Evolutionary conservation across 2,329 filamentous ascomycete species (phyloP), one percentile per base, ranked within the genome.

Genomic region (Ophiostoma tasmaniense): DNA sequence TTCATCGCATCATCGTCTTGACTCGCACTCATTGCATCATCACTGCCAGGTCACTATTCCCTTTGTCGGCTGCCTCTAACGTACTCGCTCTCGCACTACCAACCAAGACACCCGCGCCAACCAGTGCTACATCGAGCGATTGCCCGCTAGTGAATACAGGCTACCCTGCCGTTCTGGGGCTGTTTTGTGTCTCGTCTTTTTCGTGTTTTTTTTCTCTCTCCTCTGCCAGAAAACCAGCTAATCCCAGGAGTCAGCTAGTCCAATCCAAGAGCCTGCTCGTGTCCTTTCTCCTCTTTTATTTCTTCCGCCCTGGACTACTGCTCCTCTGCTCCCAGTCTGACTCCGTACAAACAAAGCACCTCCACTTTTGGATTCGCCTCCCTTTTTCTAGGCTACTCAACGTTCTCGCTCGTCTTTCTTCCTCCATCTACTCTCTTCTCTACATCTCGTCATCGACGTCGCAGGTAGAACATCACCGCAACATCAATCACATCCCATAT

Each of bases 211-310:
- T 68, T 37, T 35, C 25, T 28, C 6, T 55, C 22, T 22, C 33
- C 28, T 10, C 52, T n/a, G n/a, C 13, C 25, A 2, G 22, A 13
- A 11, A 42, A 13, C 39, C 11, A 42, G 39, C 14, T 20, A 20
- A 14, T 14, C 50, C 11, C 33, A 33, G 33, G 33, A 39, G 37
- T 13, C 14, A 39, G 37, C 22, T 33, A 22, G 33, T 20, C 61
- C 61, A 64, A 64, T 64, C 61, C 61, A 6, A 35, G 20, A 11
- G 61, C 30, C 30, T 37, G 61, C 61, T 37, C 33, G 33, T 64
- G 61, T 39, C 67, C 59, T 64, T 67, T 68, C 37, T 71, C 66
- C 70, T 69, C 68, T 68, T 67, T 66, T 70, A 33, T 64, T 66
- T 65, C 17, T 20, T 35, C 20, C 55, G 25, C 42, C 42, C 42